A percentile compares a stretch with the other conserved stretches of the same genome.
These are phyloP conservation scores for Barnettozyma botsteinii DNA, from an alignment of 805 yeast species.

Conservation along the genomic window DNA sequence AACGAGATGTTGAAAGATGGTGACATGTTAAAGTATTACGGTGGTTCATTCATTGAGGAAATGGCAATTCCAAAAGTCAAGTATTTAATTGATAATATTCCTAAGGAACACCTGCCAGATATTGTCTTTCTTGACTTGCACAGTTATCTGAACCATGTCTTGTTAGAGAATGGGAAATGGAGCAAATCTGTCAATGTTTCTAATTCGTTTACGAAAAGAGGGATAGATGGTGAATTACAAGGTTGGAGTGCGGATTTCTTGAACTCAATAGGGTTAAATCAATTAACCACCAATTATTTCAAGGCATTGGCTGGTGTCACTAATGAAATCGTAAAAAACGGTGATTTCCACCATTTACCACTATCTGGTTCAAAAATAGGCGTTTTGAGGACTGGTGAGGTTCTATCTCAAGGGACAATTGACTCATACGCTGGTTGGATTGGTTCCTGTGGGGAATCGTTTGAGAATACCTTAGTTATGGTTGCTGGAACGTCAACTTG, in stretches of 20 bases:
- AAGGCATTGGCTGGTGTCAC: slow-evolving; percentile 28
- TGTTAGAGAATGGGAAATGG: slow-evolving; percentile 5
- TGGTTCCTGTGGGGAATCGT: slow-evolving; percentile 28
- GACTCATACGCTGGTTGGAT: slow-evolving; percentile 58
- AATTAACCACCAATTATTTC: slow-evolving; percentile 13
- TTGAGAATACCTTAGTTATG: slow-evolving; percentile 34
- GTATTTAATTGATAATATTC: slow-evolving; percentile 30
- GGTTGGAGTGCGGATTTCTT: slow-evolving; percentile 42
- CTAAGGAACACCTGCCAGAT: slow-evolving; percentile 15
- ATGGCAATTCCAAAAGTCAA: slow-evolving; percentile 52
- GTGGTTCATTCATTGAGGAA: slow-evolving; percentile 47
- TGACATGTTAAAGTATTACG: slow-evolving; percentile 26
- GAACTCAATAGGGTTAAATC: slow-evolving; percentile 16
- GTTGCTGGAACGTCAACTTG: slow-evolving; percentile 64
- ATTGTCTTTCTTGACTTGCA: slow-evolving; percentile 46
- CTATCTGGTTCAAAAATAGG: slow-evolving; percentile 30
- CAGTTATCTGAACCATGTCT: slow-evolving; percentile 33
- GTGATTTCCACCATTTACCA: slow-evolving; percentile 16
- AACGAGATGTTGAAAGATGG: slow-evolving; percentile 12
- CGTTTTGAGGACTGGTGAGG: slow-evolving; percentile 4
- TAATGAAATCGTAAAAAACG: background rate
- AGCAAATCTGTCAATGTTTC: slow-evolving; percentile 6
- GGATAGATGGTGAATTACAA: slow-evolving; percentile 51
- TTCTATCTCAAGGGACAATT: slow-evolving; percentile 44
- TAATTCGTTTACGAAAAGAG: slow-evolving; percentile 25